A percentile compares a stretch with the other conserved stretches of the same genome.
phyloP scores from a whole-genome alignment of 1,139 yeast genomes.

The Yamadazyma spencermartinsiae region DNA sequence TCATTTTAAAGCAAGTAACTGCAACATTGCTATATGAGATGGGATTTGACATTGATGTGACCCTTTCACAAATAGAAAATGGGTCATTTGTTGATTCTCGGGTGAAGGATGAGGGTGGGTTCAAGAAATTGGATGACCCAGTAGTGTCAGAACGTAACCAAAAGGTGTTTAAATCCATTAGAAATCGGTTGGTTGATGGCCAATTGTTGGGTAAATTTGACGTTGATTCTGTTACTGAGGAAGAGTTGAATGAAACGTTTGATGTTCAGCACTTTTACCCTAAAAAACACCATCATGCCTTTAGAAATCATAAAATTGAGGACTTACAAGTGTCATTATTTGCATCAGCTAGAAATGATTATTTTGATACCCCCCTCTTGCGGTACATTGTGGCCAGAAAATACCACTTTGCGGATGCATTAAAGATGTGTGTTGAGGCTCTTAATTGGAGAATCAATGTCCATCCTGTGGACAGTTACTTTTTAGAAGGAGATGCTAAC shows the following conservation, averaged over 20 bases:
- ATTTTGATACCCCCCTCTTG: conserved; percentile 67
- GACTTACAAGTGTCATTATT: conserved; percentile 31
- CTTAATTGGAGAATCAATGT: conserved; percentile 67
- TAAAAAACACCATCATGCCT: conserved; percentile 7
- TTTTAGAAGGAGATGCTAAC: conserved; percentile 61
- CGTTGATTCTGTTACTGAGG: conserved; percentile 6
- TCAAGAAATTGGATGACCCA: conserved; percentile 9
- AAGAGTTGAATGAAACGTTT: conserved; percentile 4
- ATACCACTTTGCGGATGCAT: conserved; percentile 62
- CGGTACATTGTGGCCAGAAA: conserved; percentile 75
- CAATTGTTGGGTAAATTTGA: conserved; percentile 5
- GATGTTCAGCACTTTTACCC: conserved; percentile 1
- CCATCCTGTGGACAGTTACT: conserved; percentile 55
- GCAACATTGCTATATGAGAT: conserved; percentile 59
- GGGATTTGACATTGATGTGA: conserved; percentile 55
- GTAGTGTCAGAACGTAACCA: conserved; percentile 10
- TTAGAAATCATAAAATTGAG: conserved; percentile 4
- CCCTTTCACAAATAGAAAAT: conserved; percentile 15
- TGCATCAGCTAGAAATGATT: conserved; percentile 63
- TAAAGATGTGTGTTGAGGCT: conserved; percentile 66
- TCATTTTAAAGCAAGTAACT: conserved; percentile 74
- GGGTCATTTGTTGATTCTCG: conserved; percentile 15
- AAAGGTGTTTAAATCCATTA: conserved; percentile 8
- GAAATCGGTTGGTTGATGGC: conserved; percentile 3
- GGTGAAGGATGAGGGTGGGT: conserved; percentile 8